These are phyloP conservation scores for Candolleomyces eurysporus DNA, from an alignment of 768 basidiomycete species.

Conservation along the genomic window DNA sequence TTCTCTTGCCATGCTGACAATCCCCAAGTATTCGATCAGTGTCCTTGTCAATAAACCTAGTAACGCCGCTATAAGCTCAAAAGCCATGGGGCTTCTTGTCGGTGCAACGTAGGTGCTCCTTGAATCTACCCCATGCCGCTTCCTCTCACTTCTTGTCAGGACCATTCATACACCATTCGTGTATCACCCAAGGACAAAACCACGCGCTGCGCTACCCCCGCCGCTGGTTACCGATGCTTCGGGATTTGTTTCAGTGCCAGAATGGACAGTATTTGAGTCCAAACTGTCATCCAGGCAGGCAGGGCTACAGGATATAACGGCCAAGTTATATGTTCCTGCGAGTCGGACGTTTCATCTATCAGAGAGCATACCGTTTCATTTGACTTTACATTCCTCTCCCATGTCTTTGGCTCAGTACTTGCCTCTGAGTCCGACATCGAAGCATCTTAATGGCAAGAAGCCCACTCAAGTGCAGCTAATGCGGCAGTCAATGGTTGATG, in stretches of 20 bases:
- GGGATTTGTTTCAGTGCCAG: slow-evolving; percentile 43
- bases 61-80: slow-evolving; percentile 48
- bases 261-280: slow-evolving; percentile 52
- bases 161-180: slow-evolving; percentile 58
- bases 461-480: slow-evolving; percentile 59
- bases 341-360: slow-evolving; percentile 58
- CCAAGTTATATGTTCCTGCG: slow-evolving; percentile 52
- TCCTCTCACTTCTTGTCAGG: slow-evolving; percentile 28
- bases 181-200: slow-evolving; percentile 66
- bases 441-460: slow-evolving; percentile 28
- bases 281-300: slow-evolving; percentile 36
- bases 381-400: slow-evolving; percentile 56
- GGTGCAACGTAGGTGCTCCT: slow-evolving; percentile 46
- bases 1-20: neutral
- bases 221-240: slow-evolving; percentile 8
- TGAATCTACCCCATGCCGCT: neutral
- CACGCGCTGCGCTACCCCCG: slow-evolving; percentile 46
- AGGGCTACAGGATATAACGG: slow-evolving; percentile 37
- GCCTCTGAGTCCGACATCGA: slow-evolving; percentile 51
- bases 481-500: slow-evolving; percentile 68
- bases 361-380: slow-evolving; percentile 64
- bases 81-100: slow-evolving; percentile 49
- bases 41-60: slow-evolving; percentile 50
- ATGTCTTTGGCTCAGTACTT: slow-evolving; percentile 59
- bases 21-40: slow-evolving; percentile 53